Base-by-base conservation (phyloP, 2,329 filamentous ascomycete species). In the Stagonosporopsis tanaceti region DNA sequence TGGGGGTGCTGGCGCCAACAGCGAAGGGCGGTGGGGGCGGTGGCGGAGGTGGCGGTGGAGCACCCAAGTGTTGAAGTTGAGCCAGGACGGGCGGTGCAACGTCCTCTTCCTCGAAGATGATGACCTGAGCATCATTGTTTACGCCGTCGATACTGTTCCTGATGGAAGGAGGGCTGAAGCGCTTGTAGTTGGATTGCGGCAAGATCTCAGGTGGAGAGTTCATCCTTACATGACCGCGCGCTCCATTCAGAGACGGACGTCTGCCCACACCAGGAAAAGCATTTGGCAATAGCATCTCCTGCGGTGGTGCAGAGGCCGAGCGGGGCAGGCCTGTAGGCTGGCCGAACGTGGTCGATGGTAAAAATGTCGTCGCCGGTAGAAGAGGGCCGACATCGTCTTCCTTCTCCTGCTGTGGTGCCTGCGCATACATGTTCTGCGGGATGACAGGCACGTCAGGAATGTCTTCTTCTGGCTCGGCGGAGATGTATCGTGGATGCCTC, bases 401-500 rank as follows among this genome's bases (percentile, higher is more conserved):
- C 8, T 77, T 61, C 24, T 47, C 52, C 30, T 61, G 53, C 46
- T 65, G 54, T 11, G 59, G 45, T 39, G 72, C 61, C 25, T 75
- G 74, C 42, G 51, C 28, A n/a, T 54, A 54, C 37, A 48, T 37
- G 6, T 47, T 47, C n/a, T 84, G 81, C 0, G 88, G 87, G 28
- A 87, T 80, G 54, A 82, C 79, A 28, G 84, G 81, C 11, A 86
- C 80, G n/a, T 81, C 80, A 24, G 84, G 84, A 24, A 82, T 79
- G 30, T 76, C 73, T 32, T 79, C 75, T 41, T 81, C 78, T 44
- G 78, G 79, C 56, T 88, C 84, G 2, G 82, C 77, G 63, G 86
- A 85, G 73, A 84, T 83, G 65, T 94, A 87, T 40, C 91, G 87
- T 1, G 86, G 85, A 72, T 96, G 87, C 20, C 90, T 87, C 93